Base-by-base conservation (phyloP, 2,329 filamentous ascomycete species). In the Curvularia eragrostidis region DNA sequence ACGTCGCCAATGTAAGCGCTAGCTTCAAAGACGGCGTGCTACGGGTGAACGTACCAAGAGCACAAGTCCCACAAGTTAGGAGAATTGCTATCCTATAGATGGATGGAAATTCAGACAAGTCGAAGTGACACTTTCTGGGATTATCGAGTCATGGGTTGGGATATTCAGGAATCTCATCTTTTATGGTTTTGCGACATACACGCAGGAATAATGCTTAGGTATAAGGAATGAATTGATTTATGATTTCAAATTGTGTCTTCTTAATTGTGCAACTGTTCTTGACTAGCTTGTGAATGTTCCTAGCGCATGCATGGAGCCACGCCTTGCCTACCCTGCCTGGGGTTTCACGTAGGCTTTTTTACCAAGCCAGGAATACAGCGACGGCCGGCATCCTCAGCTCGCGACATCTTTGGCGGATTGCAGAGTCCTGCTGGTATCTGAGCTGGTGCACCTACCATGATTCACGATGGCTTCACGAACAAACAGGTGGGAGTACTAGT, bases 1-100 rank as follows among this genome's bases (percentile, higher is more conserved):
- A 90, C 69, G 83, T 85, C 67, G 85, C 87, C 15, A 77, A 69
- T 3, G 88, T 91, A 54, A 80, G 76, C 43, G 89, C 89, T 48
- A 81, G 73, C 52, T 84, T 91, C 66, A 84, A 85, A 75, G 84
- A 91, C 59, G 89, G 89, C 26, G 81, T 91, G 62, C 79, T 91
- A 64, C 85, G 75, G 65, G 81, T 91, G 58, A 70, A 80, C 24
- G 84, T 91, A 18, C 89, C 89, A 49, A 91, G 90, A 82, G 83
- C 84, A 24, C 70, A 70, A 38, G 63, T 53, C 15, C 68, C 62
- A 23, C 62, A 68, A 46, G 58, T 62, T 19, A 69, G 62, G 62
- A 71, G 65, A 49, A 71, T 76, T 24, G 54, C 59, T 32, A 74
- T 76, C 24, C 62, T 69, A 52, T 76, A 68, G 54, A 48, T 13